Evolutionary conservation across 2,329 filamentous ascomycete species (phyloP).

Genomic region (Diaporthe caulivora): DNA sequence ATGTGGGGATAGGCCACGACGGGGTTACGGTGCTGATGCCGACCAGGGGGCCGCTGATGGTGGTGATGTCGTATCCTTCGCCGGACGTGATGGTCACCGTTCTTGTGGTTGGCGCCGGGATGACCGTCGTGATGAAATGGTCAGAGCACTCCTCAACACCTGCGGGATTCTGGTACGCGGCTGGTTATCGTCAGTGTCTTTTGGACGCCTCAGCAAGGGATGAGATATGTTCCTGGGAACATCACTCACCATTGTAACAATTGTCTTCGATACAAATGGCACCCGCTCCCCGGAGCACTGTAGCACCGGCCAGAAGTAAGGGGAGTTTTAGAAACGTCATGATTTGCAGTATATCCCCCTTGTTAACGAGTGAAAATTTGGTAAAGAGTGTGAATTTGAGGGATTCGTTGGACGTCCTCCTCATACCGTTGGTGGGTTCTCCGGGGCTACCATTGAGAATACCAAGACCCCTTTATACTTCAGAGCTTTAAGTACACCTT

Average conservation of each 20-base stretch:
- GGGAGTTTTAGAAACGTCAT: not conserved
- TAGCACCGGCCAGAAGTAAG: not conserved
- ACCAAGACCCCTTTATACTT: not conserved
- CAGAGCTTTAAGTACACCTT: no score
- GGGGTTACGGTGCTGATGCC: not conserved
- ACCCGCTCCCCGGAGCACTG: not conserved
- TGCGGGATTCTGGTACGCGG: slow-evolving; percentile 2
- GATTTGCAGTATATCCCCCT: not conserved
- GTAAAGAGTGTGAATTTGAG: not conserved
- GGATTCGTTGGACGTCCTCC: not conserved
- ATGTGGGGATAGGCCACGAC: not conserved
- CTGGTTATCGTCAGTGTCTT: not conserved
- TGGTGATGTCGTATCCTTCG: not conserved
- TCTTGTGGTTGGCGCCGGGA: not conserved
- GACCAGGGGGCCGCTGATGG: not conserved
- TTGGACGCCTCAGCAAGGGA: no score
- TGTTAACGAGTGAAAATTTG: not conserved
- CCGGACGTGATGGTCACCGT: slow-evolving; percentile 5
- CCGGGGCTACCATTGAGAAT: not conserved
- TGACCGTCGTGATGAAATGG: not conserved
- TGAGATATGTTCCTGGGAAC: no score
- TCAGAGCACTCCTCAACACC: not conserved
- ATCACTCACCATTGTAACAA: not conserved
- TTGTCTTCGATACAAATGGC: not conserved
- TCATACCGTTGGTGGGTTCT: not conserved